phyloP scores from a whole-genome alignment of 805 yeast species.

The Candida suzukii region DNA sequence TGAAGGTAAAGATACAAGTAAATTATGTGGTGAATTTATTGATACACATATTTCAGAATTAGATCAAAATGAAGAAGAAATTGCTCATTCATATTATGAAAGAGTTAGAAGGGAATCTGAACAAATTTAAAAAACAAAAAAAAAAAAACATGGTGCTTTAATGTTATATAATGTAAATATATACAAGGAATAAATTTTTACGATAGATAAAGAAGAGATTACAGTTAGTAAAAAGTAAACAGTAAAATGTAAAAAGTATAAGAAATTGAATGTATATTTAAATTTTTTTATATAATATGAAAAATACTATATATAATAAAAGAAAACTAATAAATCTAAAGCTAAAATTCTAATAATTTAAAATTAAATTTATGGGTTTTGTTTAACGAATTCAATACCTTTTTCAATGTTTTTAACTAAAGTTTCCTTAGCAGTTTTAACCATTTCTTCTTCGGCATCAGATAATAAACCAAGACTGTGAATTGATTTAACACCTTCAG shows the following conservation, averaged over 20 bases:
- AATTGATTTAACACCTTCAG: slow-evolving; percentile 77
- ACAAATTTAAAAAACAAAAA: too few species aligned
- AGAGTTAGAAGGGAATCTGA: neutral
- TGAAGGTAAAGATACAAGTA: slow-evolving; percentile 1
- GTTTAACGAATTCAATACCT: slow-evolving; percentile 83
- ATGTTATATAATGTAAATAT: too few species aligned
- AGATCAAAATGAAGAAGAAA: neutral
- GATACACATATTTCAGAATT: slow-evolving; percentile 2
- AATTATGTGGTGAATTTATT: slow-evolving; percentile 4
- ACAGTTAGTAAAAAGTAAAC: too few species aligned
- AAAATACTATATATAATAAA: too few species aligned
- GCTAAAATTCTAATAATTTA: neutral
- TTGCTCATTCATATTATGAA: neutral
- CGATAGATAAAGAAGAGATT: too few species aligned
- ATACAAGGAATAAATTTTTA: too few species aligned
- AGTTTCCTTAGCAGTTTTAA: slow-evolving; percentile 80
- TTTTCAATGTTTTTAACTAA: slow-evolving; percentile 85
- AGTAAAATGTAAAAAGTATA: too few species aligned
- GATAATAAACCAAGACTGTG: slow-evolving; percentile 72
- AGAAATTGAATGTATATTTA: too few species aligned
- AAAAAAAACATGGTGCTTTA: too few species aligned
- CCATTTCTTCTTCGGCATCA: slow-evolving; percentile 76
- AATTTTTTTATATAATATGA: too few species aligned
- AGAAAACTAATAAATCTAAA: neutral
- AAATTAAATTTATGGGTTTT: slow-evolving; percentile 44